A percentile compares a stretch with the other conserved stretches of the same genome.
These are phyloP conservation scores for Acacia crassicarpa DNA, from an alignment of 306 rosid species.

Conservation along the genomic window DNA sequence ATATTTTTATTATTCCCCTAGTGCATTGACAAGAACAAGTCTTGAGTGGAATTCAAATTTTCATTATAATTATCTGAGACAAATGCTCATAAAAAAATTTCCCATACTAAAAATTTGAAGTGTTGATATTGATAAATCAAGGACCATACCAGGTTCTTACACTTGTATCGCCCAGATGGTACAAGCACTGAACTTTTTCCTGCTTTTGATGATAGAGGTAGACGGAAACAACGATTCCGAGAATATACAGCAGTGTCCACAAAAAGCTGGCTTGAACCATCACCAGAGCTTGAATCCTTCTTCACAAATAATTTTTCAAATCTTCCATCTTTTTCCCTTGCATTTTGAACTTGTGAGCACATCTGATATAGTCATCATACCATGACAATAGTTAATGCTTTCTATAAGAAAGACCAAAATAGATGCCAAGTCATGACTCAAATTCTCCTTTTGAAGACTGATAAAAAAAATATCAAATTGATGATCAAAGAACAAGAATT, in stretches of 20 bases:
- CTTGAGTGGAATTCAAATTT: conserved; percentile 7
- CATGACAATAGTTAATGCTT: conserved; percentile 37
- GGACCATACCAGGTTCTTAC: conserved; percentile 60
- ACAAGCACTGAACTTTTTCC: conserved; percentile 84
- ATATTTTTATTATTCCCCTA: background rate
- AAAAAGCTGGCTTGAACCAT: conserved; percentile 61
- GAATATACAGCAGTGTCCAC: conserved; percentile 93
- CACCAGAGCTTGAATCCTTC: conserved; percentile 65
- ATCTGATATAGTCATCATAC: conserved; percentile 56
- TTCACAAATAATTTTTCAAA: conserved; percentile 58
- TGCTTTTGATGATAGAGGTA: conserved; percentile 88
- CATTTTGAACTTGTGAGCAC: conserved; percentile 68
- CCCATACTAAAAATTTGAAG: conserved; percentile 28
- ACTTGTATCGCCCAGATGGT: conserved; percentile 64
- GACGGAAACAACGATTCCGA: conserved; percentile 90
- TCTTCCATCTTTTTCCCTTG: conserved; percentile 45
- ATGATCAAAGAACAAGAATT: conserved; percentile 12
- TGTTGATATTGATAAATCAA: conserved; percentile 11
- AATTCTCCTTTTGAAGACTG: background rate
- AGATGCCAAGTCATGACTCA: conserved; percentile 20
- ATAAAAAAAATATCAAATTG: background rate
- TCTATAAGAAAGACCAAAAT: conserved; percentile 30
- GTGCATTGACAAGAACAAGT: background rate
- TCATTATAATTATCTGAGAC: background rate
- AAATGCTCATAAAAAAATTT: background rate